Evolutionary conservation across 495 filamentous ascomycete genomes (phyloP).

Genomic region (Annulohypoxylon nitens): DNA sequence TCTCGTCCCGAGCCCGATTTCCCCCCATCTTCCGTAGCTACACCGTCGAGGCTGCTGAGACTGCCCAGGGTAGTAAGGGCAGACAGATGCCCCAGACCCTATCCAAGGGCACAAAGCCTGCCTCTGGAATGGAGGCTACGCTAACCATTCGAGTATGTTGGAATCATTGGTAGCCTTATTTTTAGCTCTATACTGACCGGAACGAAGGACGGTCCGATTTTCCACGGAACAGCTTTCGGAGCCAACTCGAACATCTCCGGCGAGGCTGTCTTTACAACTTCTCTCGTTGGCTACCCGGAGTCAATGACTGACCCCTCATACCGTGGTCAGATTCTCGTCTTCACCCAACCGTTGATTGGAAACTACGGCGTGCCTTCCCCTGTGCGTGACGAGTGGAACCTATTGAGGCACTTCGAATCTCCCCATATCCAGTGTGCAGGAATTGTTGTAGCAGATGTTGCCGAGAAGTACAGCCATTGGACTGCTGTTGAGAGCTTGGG

Average conservation of each 20-base stretch:
- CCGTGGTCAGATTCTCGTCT: slow-evolving; percentile 97
- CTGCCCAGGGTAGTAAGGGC: slow-evolving; percentile 72
- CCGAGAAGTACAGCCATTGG: slow-evolving; percentile 96
- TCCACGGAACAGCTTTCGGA: slow-evolving; percentile 92
- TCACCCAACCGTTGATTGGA: slow-evolving; percentile 98
- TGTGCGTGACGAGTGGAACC: slow-evolving; percentile 79
- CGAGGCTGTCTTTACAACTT: slow-evolving; percentile 95
- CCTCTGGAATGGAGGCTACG: slow-evolving; percentile 80
- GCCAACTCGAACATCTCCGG: slow-evolving; percentile 92
- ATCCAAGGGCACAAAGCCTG: slow-evolving; percentile 67
- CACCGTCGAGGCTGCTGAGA: slow-evolving; percentile 57
- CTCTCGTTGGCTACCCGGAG: slow-evolving; percentile 94
- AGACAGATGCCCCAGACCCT: slow-evolving; percentile 64
- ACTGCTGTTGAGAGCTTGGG: slow-evolving; percentile 94
- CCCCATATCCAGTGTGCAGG: slow-evolving; percentile 96
- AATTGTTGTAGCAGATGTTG: slow-evolving; percentile 94
- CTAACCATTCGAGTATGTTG: slow-evolving; percentile 87
- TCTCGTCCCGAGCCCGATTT: slow-evolving; percentile 61
- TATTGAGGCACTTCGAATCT: slow-evolving; percentile 94
- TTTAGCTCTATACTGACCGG: slow-evolving; percentile 23
- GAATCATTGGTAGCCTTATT: not conserved
- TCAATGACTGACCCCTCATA: slow-evolving; percentile 99
- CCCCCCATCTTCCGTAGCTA: slow-evolving; percentile 64
- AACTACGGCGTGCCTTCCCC: slow-evolving; percentile 95
- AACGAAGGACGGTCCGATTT: slow-evolving; percentile 83